These are phyloP conservation scores for Suillus weaverae DNA, from an alignment of 768 basidiomycete genomes.

Conservation along the genomic window DNA sequence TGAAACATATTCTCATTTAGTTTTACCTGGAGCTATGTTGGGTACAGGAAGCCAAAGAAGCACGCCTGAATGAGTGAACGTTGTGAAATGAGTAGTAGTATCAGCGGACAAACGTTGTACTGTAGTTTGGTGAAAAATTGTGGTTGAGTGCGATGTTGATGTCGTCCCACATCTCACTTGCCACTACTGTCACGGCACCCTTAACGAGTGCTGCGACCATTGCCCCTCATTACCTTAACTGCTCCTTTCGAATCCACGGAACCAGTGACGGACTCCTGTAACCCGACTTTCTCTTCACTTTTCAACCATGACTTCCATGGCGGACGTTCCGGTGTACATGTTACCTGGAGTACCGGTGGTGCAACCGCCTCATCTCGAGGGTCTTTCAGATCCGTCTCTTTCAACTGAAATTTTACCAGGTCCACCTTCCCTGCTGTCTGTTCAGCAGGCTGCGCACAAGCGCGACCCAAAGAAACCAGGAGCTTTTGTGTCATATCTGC, in stretches of 20 bases:
- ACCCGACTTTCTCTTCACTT: slow-evolving; percentile 25
- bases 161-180: slow-evolving; percentile 25
- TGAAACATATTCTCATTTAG: neutral
- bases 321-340: slow-evolving; percentile 67
- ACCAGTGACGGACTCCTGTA: neutral
- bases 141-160: slow-evolving; percentile 18
- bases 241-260: slow-evolving; percentile 18
- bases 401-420: slow-evolving; percentile 91
- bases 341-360: slow-evolving; percentile 69
- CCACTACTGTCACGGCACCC: slow-evolving; percentile 17
- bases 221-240: slow-evolving; percentile 19
- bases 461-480: slow-evolving; percentile 80
- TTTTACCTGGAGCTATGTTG: neutral
- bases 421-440: slow-evolving; percentile 71
- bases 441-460: slow-evolving; percentile 70
- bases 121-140: slow-evolving; percentile 23
- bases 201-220: slow-evolving; percentile 21
- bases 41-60: neutral
- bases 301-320: slow-evolving; percentile 67
- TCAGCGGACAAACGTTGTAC: slow-evolving; percentile 11
- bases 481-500: slow-evolving; percentile 74
- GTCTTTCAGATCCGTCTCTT: slow-evolving; percentile 63
- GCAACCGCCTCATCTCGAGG: slow-evolving; percentile 80
- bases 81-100: slow-evolving; percentile 17
- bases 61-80: slow-evolving; percentile 4